phyloP scores from a whole-genome alignment of 441 rosid genomes.

The Manihot esculenta region DNA sequence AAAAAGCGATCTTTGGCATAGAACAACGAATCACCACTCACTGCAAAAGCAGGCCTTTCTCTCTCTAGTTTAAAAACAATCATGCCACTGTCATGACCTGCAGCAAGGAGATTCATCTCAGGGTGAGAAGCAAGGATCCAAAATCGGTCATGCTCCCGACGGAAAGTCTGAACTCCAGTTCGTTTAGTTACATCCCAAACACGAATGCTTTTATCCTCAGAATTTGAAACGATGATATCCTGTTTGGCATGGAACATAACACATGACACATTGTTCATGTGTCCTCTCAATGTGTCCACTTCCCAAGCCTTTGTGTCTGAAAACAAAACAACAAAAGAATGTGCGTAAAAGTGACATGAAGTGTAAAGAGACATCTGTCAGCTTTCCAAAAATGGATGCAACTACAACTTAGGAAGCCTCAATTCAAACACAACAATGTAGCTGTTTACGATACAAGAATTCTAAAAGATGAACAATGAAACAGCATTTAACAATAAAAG shows the following conservation, averaged over 20 bases:
- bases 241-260: slow-evolving; percentile 88
- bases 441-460: not conserved
- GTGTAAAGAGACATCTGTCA: not conserved
- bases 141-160: slow-evolving; percentile 82
- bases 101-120: slow-evolving; percentile 85
- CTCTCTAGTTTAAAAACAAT: slow-evolving; percentile 87
- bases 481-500: not conserved
- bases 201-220: slow-evolving; percentile 89
- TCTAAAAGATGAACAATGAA: not conserved
- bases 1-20: slow-evolving; percentile 75
- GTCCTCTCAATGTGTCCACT: slow-evolving; percentile 89
- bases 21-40: slow-evolving; percentile 70
- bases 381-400: not conserved
- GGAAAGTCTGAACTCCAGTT: slow-evolving; percentile 81
- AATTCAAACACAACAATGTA: not conserved
- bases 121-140: slow-evolving; percentile 91
- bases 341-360: not conserved
- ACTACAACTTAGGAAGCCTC: not conserved
- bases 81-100: slow-evolving; percentile 95
- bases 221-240: slow-evolving; percentile 84
- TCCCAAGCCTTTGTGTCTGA: slow-evolving; percentile 94
- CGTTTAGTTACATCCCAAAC: slow-evolving; percentile 92
- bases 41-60: slow-evolving; percentile 85
- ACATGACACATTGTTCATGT: slow-evolving; percentile 82
- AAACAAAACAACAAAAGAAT: slow-evolving; percentile 17